These are phyloP conservation scores for Suillus clintonianus DNA, from an alignment of 768 basidiomycete species.

Conservation along the genomic window DNA sequence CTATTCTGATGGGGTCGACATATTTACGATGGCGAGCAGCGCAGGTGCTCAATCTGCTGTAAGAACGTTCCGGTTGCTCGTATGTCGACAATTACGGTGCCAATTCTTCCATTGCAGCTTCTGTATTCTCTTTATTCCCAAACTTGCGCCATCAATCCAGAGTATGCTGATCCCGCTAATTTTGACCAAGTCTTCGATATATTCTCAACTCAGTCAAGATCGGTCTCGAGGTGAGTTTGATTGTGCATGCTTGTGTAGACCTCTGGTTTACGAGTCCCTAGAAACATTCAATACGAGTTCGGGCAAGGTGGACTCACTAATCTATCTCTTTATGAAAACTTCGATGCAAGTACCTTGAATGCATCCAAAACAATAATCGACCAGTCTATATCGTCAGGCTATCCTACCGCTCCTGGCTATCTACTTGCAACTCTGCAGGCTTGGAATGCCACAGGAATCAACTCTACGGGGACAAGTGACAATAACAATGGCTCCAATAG, in stretches of 20 bases:
- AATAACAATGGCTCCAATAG: slow-evolving; percentile 21
- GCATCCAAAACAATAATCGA: slow-evolving; percentile 44
- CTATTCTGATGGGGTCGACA: slow-evolving; percentile 60
- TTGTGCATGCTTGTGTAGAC: slow-evolving; percentile 4
- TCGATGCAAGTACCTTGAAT: slow-evolving; percentile 67
- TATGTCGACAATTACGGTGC: slow-evolving; percentile 1
- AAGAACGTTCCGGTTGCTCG: slow-evolving; percentile 23
- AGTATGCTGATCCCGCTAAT: slow-evolving; percentile 60
- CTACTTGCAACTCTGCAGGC: slow-evolving; percentile 71
- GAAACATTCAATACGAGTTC: slow-evolving; percentile 61
- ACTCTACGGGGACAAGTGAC: background rate
- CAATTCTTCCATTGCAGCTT: slow-evolving; percentile 44
- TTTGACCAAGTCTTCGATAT: slow-evolving; percentile 79
- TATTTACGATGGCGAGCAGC: slow-evolving; percentile 80
- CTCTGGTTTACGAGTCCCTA: slow-evolving; percentile 16
- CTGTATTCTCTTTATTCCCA: slow-evolving; percentile 74
- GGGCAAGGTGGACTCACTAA: slow-evolving; percentile 57
- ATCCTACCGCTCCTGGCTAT: slow-evolving; percentile 55
- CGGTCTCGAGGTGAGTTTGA: slow-evolving; percentile 55
- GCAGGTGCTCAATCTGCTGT: slow-evolving; percentile 83
- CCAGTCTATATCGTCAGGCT: slow-evolving; percentile 41
- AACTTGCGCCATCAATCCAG: slow-evolving; percentile 74
- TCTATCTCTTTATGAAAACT: slow-evolving; percentile 51
- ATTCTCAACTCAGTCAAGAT: slow-evolving; percentile 68
- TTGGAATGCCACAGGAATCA: slow-evolving; percentile 54